Base-by-base conservation (phyloP, 1,139 yeast genomes). In the Blastobotrys buckinghamii region DNA sequence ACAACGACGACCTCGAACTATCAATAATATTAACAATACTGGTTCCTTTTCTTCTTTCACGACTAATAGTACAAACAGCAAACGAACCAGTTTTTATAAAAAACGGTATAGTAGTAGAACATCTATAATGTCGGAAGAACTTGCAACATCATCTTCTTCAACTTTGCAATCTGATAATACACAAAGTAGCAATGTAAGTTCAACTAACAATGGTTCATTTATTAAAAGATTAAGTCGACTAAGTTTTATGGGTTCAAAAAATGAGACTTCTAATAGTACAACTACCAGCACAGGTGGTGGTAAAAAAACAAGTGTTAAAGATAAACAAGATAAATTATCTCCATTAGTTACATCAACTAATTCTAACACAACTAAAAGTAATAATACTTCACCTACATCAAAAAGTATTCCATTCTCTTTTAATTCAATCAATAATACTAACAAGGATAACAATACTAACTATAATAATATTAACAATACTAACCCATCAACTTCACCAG, bases 141-240 rank as follows among this genome's bases (percentile, higher is more conserved):
- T 22, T 5, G 24, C 24, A 22, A 7, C 24, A 5, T 22, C 24
- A 5, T 22, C 24, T 5, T 22, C 24, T 22, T 22, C 24, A 22
- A 16, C 17, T 16, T 32, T 32, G 17, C 35, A 15, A 32, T 15
- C 35, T 5, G 17, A 15, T 15, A 32, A 15, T 16, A 32, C 16
- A 32, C 35, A 32, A 7, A 22, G 7, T 22, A 22, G 24, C 7
- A 22, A 22, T 22, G 7, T 7, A 22, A 22, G 24, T 22, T 5
- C 24, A 22, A 35, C 6, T 35, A 35, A 16, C 13, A 35, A 16
- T n/a, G 19, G 39, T 6, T 17, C 40, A 6, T 26, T 48, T 3
- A 44, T 48, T 30, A 44, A 40, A 34, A 38, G 50, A 29, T 43
- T 48, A 39, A 44, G 48, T 22, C 47, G 50, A 24, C 38, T 44